phyloP scores from a whole-genome alignment of 805 yeast genomes.

The Metahyphopichia silvanorum region DNA sequence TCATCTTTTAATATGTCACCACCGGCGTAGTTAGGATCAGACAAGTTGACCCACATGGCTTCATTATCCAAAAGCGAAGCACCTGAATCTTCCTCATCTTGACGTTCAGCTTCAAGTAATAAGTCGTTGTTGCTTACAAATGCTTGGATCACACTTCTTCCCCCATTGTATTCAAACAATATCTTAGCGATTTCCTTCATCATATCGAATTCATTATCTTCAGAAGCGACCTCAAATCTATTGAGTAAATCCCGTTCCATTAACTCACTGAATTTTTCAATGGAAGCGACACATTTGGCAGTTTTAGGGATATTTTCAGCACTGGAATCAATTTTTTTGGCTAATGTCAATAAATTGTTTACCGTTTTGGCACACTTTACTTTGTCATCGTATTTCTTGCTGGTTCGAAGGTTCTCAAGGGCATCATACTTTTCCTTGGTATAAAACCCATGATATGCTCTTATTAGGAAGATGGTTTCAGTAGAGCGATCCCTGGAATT shows the following conservation, averaged over 20 bases:
- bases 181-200: constrained; percentile 77
- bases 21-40: constrained; percentile 52
- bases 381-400: constrained; percentile 46
- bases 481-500: constrained; percentile 70
- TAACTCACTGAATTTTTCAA: constrained; percentile 69
- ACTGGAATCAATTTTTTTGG: constrained; percentile 60
- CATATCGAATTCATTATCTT: constrained; percentile 60
- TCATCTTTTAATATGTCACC: constrained; percentile 49
- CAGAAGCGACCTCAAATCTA: constrained; percentile 72
- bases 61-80: constrained; percentile 39
- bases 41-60: constrained; percentile 53
- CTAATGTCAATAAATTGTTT: constrained; percentile 59
- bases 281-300: constrained; percentile 33
- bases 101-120: constrained; percentile 47
- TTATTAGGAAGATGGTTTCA: constrained; percentile 68
- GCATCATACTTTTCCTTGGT: constrained; percentile 53
- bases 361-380: constrained; percentile 68
- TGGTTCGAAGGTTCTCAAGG: constrained; percentile 54
- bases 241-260: constrained; percentile 72
- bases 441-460: constrained; percentile 74
- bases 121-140: constrained; percentile 79
- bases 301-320: constrained; percentile 42
- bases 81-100: constrained; percentile 26
- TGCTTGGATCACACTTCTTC: constrained; percentile 74
- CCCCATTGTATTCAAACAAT: constrained; percentile 78